Conservation (phyloP, 2,329 filamentous ascomycete species). For the Orbilia oligospora region DNA sequence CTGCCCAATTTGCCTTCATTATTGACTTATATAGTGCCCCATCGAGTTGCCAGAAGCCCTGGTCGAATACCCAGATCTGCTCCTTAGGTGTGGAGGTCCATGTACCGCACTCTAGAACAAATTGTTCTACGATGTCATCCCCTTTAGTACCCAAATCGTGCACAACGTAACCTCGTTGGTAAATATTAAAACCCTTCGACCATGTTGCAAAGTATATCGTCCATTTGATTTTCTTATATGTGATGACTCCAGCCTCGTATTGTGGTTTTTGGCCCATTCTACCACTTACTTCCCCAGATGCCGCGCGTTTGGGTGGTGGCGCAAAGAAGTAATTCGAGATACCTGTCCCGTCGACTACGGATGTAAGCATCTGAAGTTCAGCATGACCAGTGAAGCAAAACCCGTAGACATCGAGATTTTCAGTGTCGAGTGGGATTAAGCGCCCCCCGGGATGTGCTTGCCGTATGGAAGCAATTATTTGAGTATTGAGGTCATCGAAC, state of each 20-base stretch:
- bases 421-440: constrained; percentile 40
- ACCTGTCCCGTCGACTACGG: constrained; percentile 45
- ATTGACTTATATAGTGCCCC: constrained; percentile 74
- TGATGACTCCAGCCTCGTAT: constrained; percentile 45
- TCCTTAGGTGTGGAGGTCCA: constrained; percentile 63
- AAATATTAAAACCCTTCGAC: constrained; percentile 38
- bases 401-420: constrained; percentile 39
- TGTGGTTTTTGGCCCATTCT: constrained; percentile 37
- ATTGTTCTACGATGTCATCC: constrained; percentile 37
- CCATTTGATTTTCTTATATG: constrained; percentile 48
- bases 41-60: constrained; percentile 76
- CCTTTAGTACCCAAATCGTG: constrained; percentile 36
- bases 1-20: constrained; percentile 74
- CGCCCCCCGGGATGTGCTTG: constrained; percentile 38
- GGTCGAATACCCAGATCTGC: constrained; percentile 78
- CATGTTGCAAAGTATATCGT: constrained; percentile 56
- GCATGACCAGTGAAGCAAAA: constrained; percentile 56
- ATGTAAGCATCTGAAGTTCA: constrained; percentile 43
- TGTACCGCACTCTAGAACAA: constrained; percentile 36
- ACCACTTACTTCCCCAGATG: constrained; percentile 17
- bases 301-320: constrained; percentile 35
- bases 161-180: constrained; percentile 39
- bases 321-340: constrained; percentile 47
- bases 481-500: constrained; percentile 49
- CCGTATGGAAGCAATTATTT: constrained; percentile 45